Base-by-base conservation (phyloP, 768 basidiomycete species). In the Serendipita sp. region DNA sequence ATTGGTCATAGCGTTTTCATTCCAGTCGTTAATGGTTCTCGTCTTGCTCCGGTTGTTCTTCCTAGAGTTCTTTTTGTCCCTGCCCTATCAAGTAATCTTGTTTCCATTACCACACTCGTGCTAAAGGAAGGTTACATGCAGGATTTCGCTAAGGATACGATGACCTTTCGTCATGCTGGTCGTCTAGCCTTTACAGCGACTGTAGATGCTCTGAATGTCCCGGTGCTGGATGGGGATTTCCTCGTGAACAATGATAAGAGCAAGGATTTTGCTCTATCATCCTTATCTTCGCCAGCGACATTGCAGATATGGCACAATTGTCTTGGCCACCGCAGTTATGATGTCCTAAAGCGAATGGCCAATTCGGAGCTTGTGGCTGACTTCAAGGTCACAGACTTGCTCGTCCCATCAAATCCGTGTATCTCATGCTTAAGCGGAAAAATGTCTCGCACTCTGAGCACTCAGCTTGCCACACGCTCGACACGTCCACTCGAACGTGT, bases 391-490 rank as follows among this genome's bases (percentile, higher is more conserved):
- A 7, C 16, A 13, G 18, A 35, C 28, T n/a, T 15, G 7, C 10
- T 2, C 7, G 2, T 4, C 37, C 16, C 3, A 10, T 10, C 34
- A n/a, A 8, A 24, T 8, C 15, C 30, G 13, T 68, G 67, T 45
- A 41, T 47, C 7, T 38, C 63, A 44, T 68, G 67, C 64, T 46
- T 58, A 1, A 28, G 28, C 3, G 64, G 67, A 3, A 68, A 68
- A 38, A 45, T 56, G 34, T 45, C 60, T 18, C 48, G 56, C 3
- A 32, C 45, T 2, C 64, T 56, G 15, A 53, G 64, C 46, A 68
- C 68, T n/a, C 16, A 28, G 37, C 48, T 32, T 16, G 60, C 48
- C 13, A 15, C 18, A 7, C 32, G 41, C 16, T 18, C 64, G 3
- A 41, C 46, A n/a, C 2, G 32, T 8, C 10, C 34, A 34, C 58